Evolutionary conservation across 2,329 filamentous ascomycete species (phyloP), one percentile per base, ranked within the genome.

Genomic region (Paecilomyces sp.): DNA sequence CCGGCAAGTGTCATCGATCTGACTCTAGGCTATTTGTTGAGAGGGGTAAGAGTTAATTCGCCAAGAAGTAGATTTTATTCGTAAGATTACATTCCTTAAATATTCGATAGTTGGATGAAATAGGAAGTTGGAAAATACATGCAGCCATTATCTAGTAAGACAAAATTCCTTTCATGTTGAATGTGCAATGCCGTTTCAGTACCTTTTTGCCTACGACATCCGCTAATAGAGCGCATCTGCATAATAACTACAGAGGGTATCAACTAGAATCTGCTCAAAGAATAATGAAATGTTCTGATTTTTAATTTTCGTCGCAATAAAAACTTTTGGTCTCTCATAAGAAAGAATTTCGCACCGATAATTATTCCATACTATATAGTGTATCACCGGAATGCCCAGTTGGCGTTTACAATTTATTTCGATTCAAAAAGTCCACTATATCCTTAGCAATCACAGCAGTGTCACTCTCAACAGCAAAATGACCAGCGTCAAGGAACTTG

Each of bases 401-500:
- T n/a, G 9, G 2, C 1, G 2, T 30, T 57, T n/a, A 61, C 1
- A 61, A 57, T 15, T 52, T 52, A 31, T 60, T 60, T 12, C 33
- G 52, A 28, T 60, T 62, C 61, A 79, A 66, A 60, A 78, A 79
- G 2, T 66, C 64, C 60, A 75, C 41, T 6, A 79, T 72, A 58
- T 72, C 60, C 31, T 62, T 57, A 3, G 68, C 76, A 62, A 80
- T 73, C 47, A 75, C 65, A 55, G 67, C 67, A 3, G 70, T 66
- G 55, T 77, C 69, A 59, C 71, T 79, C 66, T 80, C 77, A 11
- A 72, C 65, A 13, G 82, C 80, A 75, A 86, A 86, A 72, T 86
- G 83, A 0, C 82, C 83, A 1, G 78, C 79, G 67, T 86, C 82
- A 51, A 86, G 65, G 55, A 82, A 73, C 61, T 77, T 73, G 47